Evolutionary conservation across 2,329 filamentous ascomycete genomes (phyloP), one percentile per base, ranked within the genome.

Genomic region (Claviceps arundinis): DNA sequence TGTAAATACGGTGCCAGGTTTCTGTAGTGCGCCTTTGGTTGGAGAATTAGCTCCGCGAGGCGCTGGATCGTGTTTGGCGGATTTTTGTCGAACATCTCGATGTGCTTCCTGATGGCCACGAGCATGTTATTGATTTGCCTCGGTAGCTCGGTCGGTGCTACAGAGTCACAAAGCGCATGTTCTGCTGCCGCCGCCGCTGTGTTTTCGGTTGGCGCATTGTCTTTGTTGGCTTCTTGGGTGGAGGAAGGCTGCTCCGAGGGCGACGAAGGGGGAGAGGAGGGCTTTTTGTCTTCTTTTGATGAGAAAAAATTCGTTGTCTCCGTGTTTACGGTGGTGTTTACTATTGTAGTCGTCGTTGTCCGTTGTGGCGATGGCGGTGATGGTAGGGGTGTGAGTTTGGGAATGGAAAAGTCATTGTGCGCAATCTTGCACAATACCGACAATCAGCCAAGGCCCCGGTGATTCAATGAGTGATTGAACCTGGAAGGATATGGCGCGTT

Each of bases 11-110:
- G 78, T 1, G 87, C 81, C 2, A 97, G 76, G 50, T 82, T 85
- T 55, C 79, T 81, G 71, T 97, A 96, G 68, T 95, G 86, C 52
- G 77, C 76, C 55, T 74, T 84, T 1, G 93, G 93, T 26, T 75
- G 70, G 38, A 95, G 74, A 4, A 95, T 73, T 34, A 97, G 82
- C 72, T 98, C 93, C 22, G 89, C 82, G 22, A 98, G 78, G 41
- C 93, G 85, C 69, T 98, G 93, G 56, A 96, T 79, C 3, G 93
- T 97, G 65, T 97, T 89, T 0, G 93, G 93, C 1, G 93, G 91
- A 59, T 86, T 79, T 3, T 74, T 72, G 22, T 78, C 64, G 67
- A 98, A 98, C 58, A 77, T 78, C 2, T 73, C 74, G 48, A 95
- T 73, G 16, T 83, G 81, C 5, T 68, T 67, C 41, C 69, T 75